A percentile compares a stretch with the other conserved stretches of the same genome.
These are phyloP conservation scores for Wickerhamiella alocasiicola DNA, from an alignment of 805 yeast species.

Conservation along the genomic window DNA sequence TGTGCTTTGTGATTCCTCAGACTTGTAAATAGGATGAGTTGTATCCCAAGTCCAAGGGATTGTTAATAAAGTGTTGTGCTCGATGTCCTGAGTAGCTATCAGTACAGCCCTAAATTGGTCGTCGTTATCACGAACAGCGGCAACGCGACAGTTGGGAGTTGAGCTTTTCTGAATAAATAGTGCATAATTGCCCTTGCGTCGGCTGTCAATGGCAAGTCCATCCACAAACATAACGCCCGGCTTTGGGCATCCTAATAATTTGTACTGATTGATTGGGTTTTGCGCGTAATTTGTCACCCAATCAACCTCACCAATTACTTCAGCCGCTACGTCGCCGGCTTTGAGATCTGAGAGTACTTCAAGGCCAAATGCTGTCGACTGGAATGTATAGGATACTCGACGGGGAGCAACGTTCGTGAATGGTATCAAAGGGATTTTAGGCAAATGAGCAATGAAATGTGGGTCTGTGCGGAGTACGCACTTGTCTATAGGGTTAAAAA, in stretches of 20 bases:
- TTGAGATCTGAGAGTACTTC: constrained; percentile 34
- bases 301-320: constrained; percentile 63
- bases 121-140: constrained; percentile 30
- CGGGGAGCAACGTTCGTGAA: neutral
- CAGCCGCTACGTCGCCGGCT: constrained; percentile 41
- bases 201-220: constrained; percentile 61
- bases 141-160: constrained; percentile 58
- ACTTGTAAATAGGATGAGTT: constrained; percentile 55
- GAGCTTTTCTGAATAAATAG: constrained; percentile 69
- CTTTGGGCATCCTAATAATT: constrained; percentile 55
- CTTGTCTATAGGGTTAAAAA: constrained; percentile 6
- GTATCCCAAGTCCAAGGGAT: constrained; percentile 85
- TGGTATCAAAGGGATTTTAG: neutral
- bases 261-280: constrained; percentile 65
- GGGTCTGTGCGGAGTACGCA: neutral
- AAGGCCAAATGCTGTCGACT: constrained; percentile 40
- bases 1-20: constrained; percentile 28
- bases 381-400: constrained; percentile 3
- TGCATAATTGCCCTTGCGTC: constrained; percentile 63
- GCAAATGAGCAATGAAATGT: neutral
- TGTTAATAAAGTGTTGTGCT: constrained; percentile 58
- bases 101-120: constrained; percentile 41
- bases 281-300: constrained; percentile 48
- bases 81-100: constrained; percentile 43
- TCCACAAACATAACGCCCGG: constrained; percentile 45